These are phyloP conservation scores for Trichoderma sp. DNA, from an alignment of 2,329 filamentous ascomycete species.

Conservation along the genomic window DNA sequence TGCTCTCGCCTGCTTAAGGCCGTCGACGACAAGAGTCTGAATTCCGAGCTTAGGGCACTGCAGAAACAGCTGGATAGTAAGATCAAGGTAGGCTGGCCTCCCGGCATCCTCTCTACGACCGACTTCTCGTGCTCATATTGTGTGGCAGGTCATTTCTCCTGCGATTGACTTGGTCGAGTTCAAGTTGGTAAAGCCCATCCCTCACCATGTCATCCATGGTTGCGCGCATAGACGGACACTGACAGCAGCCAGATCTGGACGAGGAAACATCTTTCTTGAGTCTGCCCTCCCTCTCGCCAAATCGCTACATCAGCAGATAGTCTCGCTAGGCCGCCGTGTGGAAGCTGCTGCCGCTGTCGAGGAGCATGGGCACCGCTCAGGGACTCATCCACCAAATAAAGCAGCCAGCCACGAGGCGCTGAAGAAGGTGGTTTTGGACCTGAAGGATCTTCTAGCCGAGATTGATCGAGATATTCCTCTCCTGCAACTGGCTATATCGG, in stretches of 20 bases:
- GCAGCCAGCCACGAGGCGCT: conserved; percentile 60
- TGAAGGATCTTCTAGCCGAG: conserved; percentile 70
- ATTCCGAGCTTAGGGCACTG: conserved; percentile 68
- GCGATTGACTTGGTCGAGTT: conserved; percentile 91
- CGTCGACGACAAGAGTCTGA: conserved; percentile 69
- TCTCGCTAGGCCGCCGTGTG: conserved; percentile 73
- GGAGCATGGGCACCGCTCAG: conserved; percentile 50
- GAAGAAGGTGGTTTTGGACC: conserved; percentile 69
- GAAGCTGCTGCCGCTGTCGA: conserved; percentile 68
- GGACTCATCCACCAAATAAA: conserved; percentile 44
- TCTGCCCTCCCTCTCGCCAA: conserved; percentile 83
- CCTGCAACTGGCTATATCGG: conserved; percentile 90
- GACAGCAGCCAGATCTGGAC: conserved; percentile 46
- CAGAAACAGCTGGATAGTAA: conserved; percentile 80
- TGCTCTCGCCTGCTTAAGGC: conserved; percentile 76
- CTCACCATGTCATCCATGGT: not conserved
- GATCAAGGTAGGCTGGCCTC: conserved; percentile 62
- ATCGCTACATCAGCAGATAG: conserved; percentile 79
- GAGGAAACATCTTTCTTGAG: conserved; percentile 67
- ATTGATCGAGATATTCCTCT: conserved; percentile 92
- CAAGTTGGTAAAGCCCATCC: conserved; percentile 57
- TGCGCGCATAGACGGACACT: not conserved
- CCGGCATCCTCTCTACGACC: not conserved
- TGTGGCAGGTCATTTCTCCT: conserved; percentile 77
- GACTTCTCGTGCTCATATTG: not conserved